phyloP scores from a whole-genome alignment of 352 stramenopile species.

The Globisporangium emineosum region DNA sequence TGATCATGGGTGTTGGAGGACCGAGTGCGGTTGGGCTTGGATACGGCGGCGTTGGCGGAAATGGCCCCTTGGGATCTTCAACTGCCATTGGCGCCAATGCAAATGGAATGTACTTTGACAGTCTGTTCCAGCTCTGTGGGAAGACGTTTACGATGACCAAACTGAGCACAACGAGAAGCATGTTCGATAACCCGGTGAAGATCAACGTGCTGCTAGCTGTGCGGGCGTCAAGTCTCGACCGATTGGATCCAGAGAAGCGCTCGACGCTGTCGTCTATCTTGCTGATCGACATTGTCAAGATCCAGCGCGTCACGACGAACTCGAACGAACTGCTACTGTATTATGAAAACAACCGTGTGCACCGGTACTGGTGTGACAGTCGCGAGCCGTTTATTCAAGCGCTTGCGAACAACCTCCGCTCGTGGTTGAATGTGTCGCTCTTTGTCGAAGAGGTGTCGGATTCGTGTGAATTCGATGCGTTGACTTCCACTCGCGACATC shows the following conservation, averaged over 20 bases:
- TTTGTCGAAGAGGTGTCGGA: slow-evolving; percentile 85
- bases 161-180: slow-evolving; percentile 76
- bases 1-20: slow-evolving; percentile 27
- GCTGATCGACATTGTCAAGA: slow-evolving; percentile 87
- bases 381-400: slow-evolving; percentile 86
- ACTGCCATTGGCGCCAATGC: slow-evolving; percentile 22
- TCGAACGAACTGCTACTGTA: slow-evolving; percentile 82
- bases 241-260: slow-evolving; percentile 60
- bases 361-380: slow-evolving; percentile 86
- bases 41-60: slow-evolving; percentile 25
- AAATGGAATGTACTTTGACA: slow-evolving; percentile 87
- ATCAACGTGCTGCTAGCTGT: slow-evolving; percentile 74
- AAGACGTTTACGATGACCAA: slow-evolving; percentile 87
- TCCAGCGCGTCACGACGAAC: slow-evolving; percentile 82
- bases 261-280: slow-evolving; percentile 78
- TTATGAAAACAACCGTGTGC: slow-evolving; percentile 84
- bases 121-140: slow-evolving; percentile 79
- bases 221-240: slow-evolving; percentile 71
- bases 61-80: slow-evolving; percentile 16
- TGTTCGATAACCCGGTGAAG: slow-evolving; percentile 61
- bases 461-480: slow-evolving; percentile 78
- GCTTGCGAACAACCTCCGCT: slow-evolving; percentile 84
- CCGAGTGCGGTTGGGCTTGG: slow-evolving; percentile 24
- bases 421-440: slow-evolving; percentile 77
- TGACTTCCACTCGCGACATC: slow-evolving; percentile 76